Conservation (phyloP, 352 stramenopile species). For the Phytophthora chlamydospora region DNA sequence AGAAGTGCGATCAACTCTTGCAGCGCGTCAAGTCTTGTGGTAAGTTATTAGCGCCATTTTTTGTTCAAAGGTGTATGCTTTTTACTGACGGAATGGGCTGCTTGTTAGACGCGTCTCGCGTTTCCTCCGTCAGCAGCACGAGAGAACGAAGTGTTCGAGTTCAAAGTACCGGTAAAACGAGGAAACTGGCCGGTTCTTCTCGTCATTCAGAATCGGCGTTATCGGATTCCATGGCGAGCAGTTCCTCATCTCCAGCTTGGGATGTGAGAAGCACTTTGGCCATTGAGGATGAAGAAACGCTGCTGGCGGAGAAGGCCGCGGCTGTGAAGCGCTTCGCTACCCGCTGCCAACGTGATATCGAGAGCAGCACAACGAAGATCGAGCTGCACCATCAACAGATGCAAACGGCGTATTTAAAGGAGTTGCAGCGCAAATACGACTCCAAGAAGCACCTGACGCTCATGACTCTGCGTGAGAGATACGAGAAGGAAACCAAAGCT, state of each 20-base stretch:
- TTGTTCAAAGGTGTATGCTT: not conserved
- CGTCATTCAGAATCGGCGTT: constrained; percentile 10
- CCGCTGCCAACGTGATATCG: constrained; percentile 46
- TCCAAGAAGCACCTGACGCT: constrained; percentile 67
- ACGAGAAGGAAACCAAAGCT: constrained; percentile 58
- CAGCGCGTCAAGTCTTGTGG: constrained; percentile 34
- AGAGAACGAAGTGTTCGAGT: constrained; percentile 16
- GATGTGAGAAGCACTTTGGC: constrained; percentile 6
- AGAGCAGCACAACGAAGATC: constrained; percentile 35
- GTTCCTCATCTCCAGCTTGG: constrained; percentile 7
- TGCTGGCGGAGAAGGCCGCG: constrained; percentile 38
- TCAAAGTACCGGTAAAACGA: not conserved
- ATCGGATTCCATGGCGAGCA: constrained; percentile 25
- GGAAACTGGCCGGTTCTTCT: constrained; percentile 8
- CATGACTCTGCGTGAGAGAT: constrained; percentile 51
- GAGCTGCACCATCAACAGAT: constrained; percentile 41
- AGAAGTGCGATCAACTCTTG: constrained; percentile 61
- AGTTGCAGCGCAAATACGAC: constrained; percentile 68
- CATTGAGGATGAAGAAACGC: constrained; percentile 33
- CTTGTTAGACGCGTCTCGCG: constrained; percentile 23
- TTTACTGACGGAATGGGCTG: not conserved
- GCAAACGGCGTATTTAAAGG: constrained; percentile 47
- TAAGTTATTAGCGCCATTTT: constrained; percentile 13
- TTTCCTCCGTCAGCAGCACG: constrained; percentile 27
- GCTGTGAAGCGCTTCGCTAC: constrained; percentile 43